Conservation (phyloP, 805 yeast genomes). For the Nakazawaea wyomingensis region DNA sequence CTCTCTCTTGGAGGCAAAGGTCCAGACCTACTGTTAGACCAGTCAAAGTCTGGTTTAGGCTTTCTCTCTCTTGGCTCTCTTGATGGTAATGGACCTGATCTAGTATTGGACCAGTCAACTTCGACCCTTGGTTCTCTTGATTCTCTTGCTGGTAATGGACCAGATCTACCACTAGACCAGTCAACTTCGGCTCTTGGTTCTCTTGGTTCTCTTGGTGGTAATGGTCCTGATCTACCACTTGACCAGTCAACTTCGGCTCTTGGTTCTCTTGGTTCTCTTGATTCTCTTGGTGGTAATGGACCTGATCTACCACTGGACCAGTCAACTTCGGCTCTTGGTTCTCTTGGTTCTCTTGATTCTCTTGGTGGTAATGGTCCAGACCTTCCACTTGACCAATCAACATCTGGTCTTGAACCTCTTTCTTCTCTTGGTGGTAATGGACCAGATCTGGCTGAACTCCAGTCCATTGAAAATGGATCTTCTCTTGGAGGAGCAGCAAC, state of each 20-base stretch:
- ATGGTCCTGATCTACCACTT: constrained; percentile 34
- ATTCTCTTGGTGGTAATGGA: constrained; percentile 21
- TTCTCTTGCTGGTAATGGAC: constrained; percentile 5
- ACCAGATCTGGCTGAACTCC: constrained; percentile 28
- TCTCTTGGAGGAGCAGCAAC: constrained; percentile 55
- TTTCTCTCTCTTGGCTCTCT: constrained; percentile 21
- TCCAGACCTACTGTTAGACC: constrained; percentile 36
- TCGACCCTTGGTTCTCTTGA: constrained; percentile 28
- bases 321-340: constrained; percentile 19
- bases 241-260: constrained; percentile 63
- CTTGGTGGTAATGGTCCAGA: constrained; percentile 23
- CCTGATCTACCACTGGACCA: constrained; percentile 22
- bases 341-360: constrained; percentile 15
- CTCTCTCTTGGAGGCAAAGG: constrained; percentile 20
- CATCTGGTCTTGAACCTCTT: constrained; percentile 23
- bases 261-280: constrained; percentile 22
- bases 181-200: constrained; percentile 51
- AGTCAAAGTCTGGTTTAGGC: constrained; percentile 32
- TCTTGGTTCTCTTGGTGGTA: constrained; percentile 31
- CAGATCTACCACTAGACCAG: constrained; percentile 47
- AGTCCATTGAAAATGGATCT: constrained; percentile 30
- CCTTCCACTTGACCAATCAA: constrained; percentile 43
- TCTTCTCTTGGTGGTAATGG: constrained; percentile 4
- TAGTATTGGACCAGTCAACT: constrained; percentile 39
- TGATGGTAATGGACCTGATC: constrained; percentile 30